Percentiles rank a stretch among this genome's conserved stretches.
These are phyloP conservation scores for Arbutus unedo DNA, from an alignment of 148 eudicot genomes.

Conservation along the genomic window DNA sequence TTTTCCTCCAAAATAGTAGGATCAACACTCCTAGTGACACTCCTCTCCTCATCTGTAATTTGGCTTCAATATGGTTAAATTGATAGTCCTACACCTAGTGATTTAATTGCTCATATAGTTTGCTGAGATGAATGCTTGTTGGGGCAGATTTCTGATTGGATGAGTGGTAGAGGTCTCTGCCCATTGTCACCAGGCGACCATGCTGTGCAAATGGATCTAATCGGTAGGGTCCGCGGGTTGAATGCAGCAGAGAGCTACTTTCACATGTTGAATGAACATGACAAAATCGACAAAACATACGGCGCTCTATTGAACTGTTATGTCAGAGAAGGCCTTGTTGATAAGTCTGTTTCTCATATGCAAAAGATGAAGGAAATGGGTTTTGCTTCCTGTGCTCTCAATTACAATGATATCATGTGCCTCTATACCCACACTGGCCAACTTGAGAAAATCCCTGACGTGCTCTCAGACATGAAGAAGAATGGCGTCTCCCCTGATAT, in stretches of 20 bases:
- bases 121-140: conserved; percentile 14
- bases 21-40: no score
- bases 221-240: conserved; percentile 48
- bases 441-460: conserved; percentile 34
- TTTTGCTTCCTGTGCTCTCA: conserved; percentile 30
- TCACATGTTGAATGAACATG: conserved; percentile 20
- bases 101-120: neutral
- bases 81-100: neutral
- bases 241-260: conserved; percentile 56
- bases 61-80: neutral
- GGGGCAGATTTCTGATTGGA: conserved; percentile 57
- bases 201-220: conserved; percentile 47
- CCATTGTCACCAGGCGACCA: conserved; percentile 32
- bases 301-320: conserved; percentile 67
- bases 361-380: conserved; percentile 49
- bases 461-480: conserved; percentile 42
- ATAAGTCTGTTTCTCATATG: conserved; percentile 36
- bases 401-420: conserved; percentile 48
- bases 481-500: conserved; percentile 37
- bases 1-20: no score
- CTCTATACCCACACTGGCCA: conserved; percentile 36
- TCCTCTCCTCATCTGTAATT: neutral
- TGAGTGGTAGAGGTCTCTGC: conserved; percentile 27
- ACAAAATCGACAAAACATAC: conserved; percentile 39
- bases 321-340: conserved; percentile 35